Evolutionary conservation across 2,329 filamentous ascomycete genomes (phyloP), one percentile per base, ranked within the genome.

Genomic region (Huntiella moniliformis): DNA sequence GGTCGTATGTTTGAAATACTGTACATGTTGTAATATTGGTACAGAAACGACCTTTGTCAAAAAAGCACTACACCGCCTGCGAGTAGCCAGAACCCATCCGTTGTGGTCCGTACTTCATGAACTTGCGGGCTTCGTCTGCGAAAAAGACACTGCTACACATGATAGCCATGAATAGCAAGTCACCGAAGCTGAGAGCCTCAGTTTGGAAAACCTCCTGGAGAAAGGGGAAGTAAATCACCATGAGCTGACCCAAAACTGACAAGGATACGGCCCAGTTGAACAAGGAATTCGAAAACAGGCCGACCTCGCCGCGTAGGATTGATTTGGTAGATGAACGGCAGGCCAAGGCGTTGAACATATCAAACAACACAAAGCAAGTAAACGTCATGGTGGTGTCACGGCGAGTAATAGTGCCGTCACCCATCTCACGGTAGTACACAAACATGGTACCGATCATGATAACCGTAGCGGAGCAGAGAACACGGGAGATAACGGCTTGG

Each of bases 331-430:
- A 87, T 5, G 82, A 92, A 41, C 91, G 83, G 63, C 91, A 98
- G 12, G 84, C 80, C 16, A 98, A 69, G 1, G 91, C 91, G 61
- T 98, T 96, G 69, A 96, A 95, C 91, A 98, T 98, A 67, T 98
- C 91, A 62, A 96, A 98, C 45, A 98, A 74, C 39, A 98, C 91
- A 58, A 98, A 98, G 63, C 87, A 94, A 4, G 91, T 98, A 59
- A 98, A 98, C 0, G 91, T 96, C 82, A 98, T 95, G 52, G 91
- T 98, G 1, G 91, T 98, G 63, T 98, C 91, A 54, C 92, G 85
- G 42, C 84, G 83, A 1, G 80, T 92, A 49, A 96, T 82, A 49
- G 79, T 67, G 46, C 84, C 79, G 57, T 92, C 85, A 17, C 75
- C 71, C 83, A 98, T 95, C 65, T 96, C 88, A 57, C 78, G 81